Percentiles rank a stretch among this genome's conserved stretches.
These are phyloP conservation scores for Mimosa pudica DNA, from an alignment of 306 rosid species.

Conservation along the genomic window DNA sequence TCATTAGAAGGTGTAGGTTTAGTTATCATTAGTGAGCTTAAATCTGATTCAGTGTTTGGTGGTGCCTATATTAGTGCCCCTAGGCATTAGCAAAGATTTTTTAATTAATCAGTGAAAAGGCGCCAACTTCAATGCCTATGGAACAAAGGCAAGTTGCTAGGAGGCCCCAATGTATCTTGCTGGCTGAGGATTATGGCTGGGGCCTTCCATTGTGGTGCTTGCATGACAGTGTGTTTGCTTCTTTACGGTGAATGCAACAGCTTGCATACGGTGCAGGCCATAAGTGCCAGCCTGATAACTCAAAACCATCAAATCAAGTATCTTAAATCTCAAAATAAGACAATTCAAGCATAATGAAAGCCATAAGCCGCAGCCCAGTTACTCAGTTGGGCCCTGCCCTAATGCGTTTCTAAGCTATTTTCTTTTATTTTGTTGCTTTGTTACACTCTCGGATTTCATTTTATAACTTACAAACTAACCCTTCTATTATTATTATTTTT, in stretches of 20 bases:
- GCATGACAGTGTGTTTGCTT: not conserved
- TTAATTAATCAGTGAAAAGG: not conserved
- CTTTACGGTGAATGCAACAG: not conserved
- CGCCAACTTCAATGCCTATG: not conserved
- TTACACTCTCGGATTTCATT: not conserved
- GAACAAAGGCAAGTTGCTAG: not conserved
- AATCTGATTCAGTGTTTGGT: not conserved
- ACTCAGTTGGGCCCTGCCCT: not conserved
- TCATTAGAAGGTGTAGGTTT: not conserved
- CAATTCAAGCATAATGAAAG: not conserved
- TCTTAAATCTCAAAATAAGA: not conserved
- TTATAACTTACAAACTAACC: too few relatives aligned
- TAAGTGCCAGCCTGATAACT: not conserved
- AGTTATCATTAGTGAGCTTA: not conserved
- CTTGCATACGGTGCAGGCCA: not conserved
- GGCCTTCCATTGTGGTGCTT: not conserved
- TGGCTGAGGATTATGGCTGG: not conserved
- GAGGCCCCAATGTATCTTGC: not conserved
- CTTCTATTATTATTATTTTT: too few relatives aligned
- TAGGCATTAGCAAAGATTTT: constrained; percentile 1
- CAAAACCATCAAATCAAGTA: not conserved
- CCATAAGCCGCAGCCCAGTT: not conserved
- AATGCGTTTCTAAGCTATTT: not conserved
- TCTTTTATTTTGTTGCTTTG: not conserved
- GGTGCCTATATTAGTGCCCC: not conserved